These are phyloP conservation scores for Oropetium thomaeum DNA, from an alignment of 176 grass and related monocot genomes.

Conservation along the genomic window DNA sequence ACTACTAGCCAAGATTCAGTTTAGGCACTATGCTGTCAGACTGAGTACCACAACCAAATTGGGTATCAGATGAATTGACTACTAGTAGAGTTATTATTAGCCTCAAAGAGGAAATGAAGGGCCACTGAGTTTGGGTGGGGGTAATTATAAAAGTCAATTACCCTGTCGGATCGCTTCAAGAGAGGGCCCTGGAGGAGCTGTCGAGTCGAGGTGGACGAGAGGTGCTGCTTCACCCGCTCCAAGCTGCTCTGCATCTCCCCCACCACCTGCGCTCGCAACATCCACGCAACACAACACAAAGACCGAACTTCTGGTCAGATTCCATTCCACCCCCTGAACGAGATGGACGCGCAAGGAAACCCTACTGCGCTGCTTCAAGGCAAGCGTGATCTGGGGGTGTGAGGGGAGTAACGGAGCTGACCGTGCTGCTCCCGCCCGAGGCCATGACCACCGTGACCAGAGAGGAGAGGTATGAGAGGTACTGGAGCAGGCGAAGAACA, in stretches of 20 bases:
- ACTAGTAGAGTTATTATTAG: neutral
- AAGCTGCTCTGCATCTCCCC: conserved; percentile 79
- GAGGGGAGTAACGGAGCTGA: neutral
- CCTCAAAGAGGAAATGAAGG: neutral
- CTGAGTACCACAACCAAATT: neutral
- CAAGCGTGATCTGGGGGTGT: neutral
- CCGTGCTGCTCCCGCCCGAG: conserved; percentile 48
- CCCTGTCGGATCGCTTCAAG: conserved; percentile 79
- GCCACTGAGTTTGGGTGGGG: no score
- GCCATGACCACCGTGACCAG: conserved; percentile 40
- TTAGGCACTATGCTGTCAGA: neutral
- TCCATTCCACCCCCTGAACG: neutral
- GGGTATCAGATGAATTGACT: neutral
- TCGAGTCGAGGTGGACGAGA: conserved; percentile 61
- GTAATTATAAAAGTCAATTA: neutral
- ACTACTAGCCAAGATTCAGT: neutral
- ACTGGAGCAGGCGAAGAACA: neutral
- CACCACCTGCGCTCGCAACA: conserved; percentile 41
- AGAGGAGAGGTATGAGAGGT: no score
- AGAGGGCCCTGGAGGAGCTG: conserved; percentile 90
- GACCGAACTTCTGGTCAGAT: neutral
- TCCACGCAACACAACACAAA: conserved; percentile 21
- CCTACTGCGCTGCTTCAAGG: neutral
- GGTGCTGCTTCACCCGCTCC: conserved; percentile 77
- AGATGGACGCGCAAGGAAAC: conserved; percentile 12